Conservation (phyloP, 352 stramenopile genomes). For the Globisporangium abappressorium region DNA sequence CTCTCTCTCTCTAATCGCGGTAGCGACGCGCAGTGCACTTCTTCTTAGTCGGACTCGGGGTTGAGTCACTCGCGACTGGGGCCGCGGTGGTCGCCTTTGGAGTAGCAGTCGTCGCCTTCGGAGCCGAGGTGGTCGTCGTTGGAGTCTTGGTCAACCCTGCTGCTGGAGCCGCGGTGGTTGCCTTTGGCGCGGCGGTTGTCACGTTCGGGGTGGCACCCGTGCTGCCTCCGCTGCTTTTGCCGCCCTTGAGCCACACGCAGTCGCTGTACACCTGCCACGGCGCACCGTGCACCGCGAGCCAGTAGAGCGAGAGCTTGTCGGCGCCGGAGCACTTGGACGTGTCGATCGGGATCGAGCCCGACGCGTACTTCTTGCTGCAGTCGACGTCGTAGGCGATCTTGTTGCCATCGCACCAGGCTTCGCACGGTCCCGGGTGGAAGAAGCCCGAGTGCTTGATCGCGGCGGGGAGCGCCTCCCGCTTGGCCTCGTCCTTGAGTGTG, state of each 20-base stretch:
- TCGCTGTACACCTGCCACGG: conserved; percentile 68
- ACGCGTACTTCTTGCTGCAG: conserved; percentile 40
- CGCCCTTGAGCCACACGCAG: conserved; percentile 42
- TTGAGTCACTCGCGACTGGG: background rate
- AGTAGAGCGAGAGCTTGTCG: conserved; percentile 43
- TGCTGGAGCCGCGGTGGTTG: conserved; percentile 5
- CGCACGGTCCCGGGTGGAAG: conserved; percentile 53
- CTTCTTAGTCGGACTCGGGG: background rate
- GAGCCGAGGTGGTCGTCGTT: conserved; percentile 6
- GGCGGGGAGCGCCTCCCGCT: conserved; percentile 28
- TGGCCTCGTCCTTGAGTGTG: conserved; percentile 31
- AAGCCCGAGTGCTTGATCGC: conserved; percentile 50
- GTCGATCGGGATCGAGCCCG: conserved; percentile 40
- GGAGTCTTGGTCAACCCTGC: background rate
- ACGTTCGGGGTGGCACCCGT: conserved; percentile 10
- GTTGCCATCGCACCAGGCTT: conserved; percentile 58
- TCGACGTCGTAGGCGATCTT: conserved; percentile 47
- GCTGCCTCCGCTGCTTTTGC: conserved; percentile 3
- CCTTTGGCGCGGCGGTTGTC: conserved; percentile 10
- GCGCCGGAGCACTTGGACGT: conserved; percentile 28
- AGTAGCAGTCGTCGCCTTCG: background rate
- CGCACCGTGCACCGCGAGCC: conserved; percentile 44
- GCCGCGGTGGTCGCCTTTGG: conserved; percentile 1
- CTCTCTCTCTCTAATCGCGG: background rate
- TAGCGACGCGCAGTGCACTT: conserved; percentile 4